These are phyloP conservation scores for Pseudomassariella vexata DNA, from an alignment of 2,329 filamentous ascomycete species.

Conservation along the genomic window DNA sequence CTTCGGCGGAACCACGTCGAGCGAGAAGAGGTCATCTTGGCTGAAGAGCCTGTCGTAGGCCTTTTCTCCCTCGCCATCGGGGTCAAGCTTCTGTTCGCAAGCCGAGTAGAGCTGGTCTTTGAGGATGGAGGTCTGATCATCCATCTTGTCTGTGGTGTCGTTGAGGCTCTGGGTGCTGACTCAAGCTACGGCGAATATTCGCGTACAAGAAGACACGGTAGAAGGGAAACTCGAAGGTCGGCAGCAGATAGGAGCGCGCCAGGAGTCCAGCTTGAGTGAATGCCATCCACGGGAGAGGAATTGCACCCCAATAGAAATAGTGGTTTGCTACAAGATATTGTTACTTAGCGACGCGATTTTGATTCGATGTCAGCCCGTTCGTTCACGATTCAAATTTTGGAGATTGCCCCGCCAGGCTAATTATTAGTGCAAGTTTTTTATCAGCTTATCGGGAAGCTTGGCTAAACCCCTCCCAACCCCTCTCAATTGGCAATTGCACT, in stretches of 20 bases:
- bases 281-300: too few relatives aligned
- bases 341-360: too few relatives aligned
- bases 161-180: conserved; percentile 2
- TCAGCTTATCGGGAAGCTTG: too few relatives aligned
- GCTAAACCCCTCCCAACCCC: too few relatives aligned
- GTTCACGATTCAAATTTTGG: too few relatives aligned
- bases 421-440: too few relatives aligned
- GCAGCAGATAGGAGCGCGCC: conserved; percentile 13
- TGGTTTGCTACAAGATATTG: too few relatives aligned
- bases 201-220: conserved; percentile 10
- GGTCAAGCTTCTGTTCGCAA: conserved; percentile 42
- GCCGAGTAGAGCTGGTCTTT: conserved; percentile 53
- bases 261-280: conserved; percentile 13
- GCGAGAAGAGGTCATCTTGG: conserved; percentile 51
- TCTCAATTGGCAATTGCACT: too few relatives aligned
- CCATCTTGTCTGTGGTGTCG: conserved; percentile 15
- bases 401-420: too few relatives aligned
- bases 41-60: conserved; percentile 45
- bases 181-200: conserved; percentile 5
- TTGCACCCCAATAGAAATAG: too few relatives aligned
- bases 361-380: too few relatives aligned
- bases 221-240: conserved; percentile 13
- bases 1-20: conserved; percentile 51
- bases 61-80: conserved; percentile 32
- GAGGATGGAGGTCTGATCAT: conserved; percentile 30